Percentiles rank a stretch among this genome's conserved stretches.
Evolutionary conservation across 2,329 filamentous ascomycete species (phyloP).

Genomic region (Penicillium expansum): DNA sequence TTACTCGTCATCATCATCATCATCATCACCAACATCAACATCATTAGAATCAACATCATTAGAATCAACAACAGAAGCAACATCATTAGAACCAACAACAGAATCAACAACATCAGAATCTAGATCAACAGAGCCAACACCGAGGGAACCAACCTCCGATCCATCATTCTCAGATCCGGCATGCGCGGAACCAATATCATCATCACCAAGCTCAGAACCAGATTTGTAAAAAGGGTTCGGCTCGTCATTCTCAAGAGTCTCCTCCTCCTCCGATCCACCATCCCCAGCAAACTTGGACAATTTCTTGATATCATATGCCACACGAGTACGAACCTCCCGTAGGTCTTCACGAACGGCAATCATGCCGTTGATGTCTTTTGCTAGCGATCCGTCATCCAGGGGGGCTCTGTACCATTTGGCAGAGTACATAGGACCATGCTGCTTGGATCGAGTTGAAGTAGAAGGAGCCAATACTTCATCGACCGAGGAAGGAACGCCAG

Average conservation of each 20-base stretch:
- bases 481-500: background rate
- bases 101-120: background rate
- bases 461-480: background rate
- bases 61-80: too few relatives aligned
- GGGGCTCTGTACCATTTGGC: background rate
- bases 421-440: background rate
- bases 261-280: background rate
- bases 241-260: background rate
- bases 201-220: background rate
- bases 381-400: background rate
- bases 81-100: background rate
- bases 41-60: background rate
- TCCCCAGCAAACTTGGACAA: background rate
- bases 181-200: background rate
- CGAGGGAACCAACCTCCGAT: background rate
- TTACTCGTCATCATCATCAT: background rate
- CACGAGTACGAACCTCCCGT: background rate
- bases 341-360: background rate
- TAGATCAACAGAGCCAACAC: background rate
- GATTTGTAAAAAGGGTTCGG: background rate
- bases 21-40: background rate
- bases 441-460: background rate
- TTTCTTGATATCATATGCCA: constrained; percentile 1
- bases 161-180: background rate
- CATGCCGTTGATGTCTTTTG: background rate